A percentile compares a stretch with the other conserved stretches of the same genome.
Conservation (phyloP, 257 asterid genomes). For the Solanum ossicruentum region DNA sequence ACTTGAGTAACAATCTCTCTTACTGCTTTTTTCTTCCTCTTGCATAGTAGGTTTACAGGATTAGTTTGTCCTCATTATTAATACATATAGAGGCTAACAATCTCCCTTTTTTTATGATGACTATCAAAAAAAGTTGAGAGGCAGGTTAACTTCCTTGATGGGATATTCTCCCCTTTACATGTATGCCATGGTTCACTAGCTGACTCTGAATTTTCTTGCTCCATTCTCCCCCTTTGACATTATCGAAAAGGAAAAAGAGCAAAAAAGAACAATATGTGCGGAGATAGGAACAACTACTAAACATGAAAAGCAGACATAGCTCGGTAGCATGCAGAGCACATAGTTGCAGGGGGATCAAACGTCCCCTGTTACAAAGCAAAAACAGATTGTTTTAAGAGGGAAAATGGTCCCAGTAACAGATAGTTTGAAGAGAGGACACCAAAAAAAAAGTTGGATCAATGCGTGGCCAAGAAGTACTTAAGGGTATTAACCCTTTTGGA, state of each 20-base stretch:
- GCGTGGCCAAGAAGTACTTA: background rate
- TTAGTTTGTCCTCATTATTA: background rate
- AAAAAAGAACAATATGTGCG: background rate
- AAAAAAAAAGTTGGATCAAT: background rate
- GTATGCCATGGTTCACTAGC: background rate
- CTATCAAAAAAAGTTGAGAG: background rate
- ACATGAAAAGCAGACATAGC: background rate
- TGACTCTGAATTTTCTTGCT: background rate
- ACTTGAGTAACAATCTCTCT: no score
- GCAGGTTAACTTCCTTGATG: background rate
- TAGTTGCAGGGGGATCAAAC: background rate
- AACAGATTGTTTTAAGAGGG: background rate
- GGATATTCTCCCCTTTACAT: background rate
- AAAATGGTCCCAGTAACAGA: background rate
- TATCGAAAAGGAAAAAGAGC: background rate
- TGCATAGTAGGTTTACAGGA: background rate
- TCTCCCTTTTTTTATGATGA: background rate
- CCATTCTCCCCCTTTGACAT: background rate
- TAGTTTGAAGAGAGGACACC: background rate
- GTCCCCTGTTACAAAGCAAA: background rate
- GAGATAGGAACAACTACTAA: background rate
- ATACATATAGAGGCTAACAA: background rate
- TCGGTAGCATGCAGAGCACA: background rate
- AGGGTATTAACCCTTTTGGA: background rate
- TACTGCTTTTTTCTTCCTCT: no score